phyloP scores from a whole-genome alignment of 148 eudicot species.

The Camellia sinensis region DNA sequence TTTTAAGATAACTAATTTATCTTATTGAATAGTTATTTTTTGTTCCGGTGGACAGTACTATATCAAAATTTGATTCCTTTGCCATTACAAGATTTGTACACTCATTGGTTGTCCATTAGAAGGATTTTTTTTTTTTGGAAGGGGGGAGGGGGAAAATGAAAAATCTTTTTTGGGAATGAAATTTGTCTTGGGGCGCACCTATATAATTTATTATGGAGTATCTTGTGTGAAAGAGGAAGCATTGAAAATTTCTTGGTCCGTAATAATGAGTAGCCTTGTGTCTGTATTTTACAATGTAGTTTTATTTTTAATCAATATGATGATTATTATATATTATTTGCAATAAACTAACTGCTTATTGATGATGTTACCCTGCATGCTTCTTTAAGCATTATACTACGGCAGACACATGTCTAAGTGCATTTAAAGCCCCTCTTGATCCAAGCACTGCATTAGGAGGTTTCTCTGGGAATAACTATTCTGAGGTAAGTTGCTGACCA shows the following conservation, averaged over 20 bases:
- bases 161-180: neutral
- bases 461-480: constrained; percentile 81
- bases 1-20: neutral
- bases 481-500: constrained; percentile 59
- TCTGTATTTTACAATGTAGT: neutral
- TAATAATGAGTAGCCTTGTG: neutral
- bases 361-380: constrained; percentile 3
- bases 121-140: too few species aligned
- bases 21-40: neutral
- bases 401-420: constrained; percentile 78
- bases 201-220: neutral
- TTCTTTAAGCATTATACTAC: constrained; percentile 68
- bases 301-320: neutral
- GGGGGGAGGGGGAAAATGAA: neutral
- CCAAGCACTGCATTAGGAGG: constrained; percentile 96
- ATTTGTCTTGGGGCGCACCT: neutral
- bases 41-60: too few species aligned
- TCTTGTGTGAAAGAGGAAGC: constrained; percentile 2
- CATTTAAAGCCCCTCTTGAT: constrained; percentile 97
- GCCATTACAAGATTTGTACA: too few species aligned
- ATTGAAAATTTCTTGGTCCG: neutral
- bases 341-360: constrained; percentile 10
- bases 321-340: neutral
- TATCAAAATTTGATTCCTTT: too few species aligned
- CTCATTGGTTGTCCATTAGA: too few species aligned